A percentile compares a stretch with the other conserved stretches of the same genome.
Evolutionary conservation across 2,329 filamentous ascomycete genomes (phyloP).

Genomic region (Cytospora paraplurivora): DNA sequence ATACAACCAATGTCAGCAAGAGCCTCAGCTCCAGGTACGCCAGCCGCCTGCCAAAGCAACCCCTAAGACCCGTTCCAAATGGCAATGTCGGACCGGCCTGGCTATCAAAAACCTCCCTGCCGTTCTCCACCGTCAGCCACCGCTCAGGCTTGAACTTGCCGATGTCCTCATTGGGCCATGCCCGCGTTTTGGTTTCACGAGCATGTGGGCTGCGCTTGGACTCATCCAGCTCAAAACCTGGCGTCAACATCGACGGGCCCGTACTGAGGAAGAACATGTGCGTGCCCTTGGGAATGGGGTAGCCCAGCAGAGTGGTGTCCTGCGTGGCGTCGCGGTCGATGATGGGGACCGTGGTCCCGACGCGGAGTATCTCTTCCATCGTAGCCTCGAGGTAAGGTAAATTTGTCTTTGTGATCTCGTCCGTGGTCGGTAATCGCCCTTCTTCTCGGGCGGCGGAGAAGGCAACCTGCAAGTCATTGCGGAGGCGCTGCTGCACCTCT

Average conservation of each 20-base stretch:
- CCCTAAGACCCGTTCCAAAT: slow-evolving; percentile 34
- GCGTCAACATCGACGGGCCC: slow-evolving; percentile 20
- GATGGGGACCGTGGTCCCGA: slow-evolving; percentile 49
- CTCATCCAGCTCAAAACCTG: slow-evolving; percentile 16
- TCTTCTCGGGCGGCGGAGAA: slow-evolving; percentile 41
- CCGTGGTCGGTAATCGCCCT: slow-evolving; percentile 36
- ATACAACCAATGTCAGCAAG: slow-evolving; percentile 33
- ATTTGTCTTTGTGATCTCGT: slow-evolving; percentile 39
- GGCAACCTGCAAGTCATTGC: slow-evolving; percentile 42
- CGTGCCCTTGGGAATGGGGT: slow-evolving; percentile 45
- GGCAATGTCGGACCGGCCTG: slow-evolving; percentile 33
- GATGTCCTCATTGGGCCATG: slow-evolving; percentile 14
- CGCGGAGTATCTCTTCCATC: slow-evolving; percentile 49
- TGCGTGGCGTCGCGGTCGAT: slow-evolving; percentile 45
- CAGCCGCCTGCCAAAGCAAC: slow-evolving; percentile 36
- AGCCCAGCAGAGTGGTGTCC: slow-evolving; percentile 43
- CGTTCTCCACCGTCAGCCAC: slow-evolving; percentile 18
- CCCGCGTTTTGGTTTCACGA: slow-evolving; percentile 6
- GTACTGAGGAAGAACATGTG: slow-evolving; percentile 47
- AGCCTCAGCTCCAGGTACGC: slow-evolving; percentile 38
- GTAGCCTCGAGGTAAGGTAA: slow-evolving; percentile 50
- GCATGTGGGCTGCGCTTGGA: slow-evolving; percentile 14
- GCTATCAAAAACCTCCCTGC: slow-evolving; percentile 30
- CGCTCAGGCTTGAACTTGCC: slow-evolving; percentile 20
- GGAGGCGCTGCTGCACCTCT: slow-evolving; percentile 43